These are phyloP conservation scores for Nothomitra cinnamomea DNA, from an alignment of 2,329 filamentous ascomycete species.

Conservation along the genomic window DNA sequence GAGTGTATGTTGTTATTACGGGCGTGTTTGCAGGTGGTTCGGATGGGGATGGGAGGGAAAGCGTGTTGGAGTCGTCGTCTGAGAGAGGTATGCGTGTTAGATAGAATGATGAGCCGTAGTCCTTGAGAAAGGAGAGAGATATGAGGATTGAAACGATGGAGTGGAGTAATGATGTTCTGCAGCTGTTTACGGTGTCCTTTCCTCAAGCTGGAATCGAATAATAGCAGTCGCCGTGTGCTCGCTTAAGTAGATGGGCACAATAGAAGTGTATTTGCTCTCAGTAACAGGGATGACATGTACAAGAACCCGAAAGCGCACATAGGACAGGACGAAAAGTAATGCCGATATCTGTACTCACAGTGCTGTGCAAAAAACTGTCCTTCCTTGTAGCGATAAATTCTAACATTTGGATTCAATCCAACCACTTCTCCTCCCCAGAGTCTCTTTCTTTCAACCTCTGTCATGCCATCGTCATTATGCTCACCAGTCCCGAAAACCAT, in stretches of 20 bases:
- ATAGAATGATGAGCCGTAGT: background rate
- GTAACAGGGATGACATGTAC: background rate
- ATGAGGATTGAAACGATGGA: background rate
- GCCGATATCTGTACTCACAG: constrained; percentile 40
- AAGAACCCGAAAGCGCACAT: background rate
- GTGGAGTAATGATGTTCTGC: too few species aligned
- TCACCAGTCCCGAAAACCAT: constrained; percentile 26
- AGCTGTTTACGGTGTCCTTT: too few species aligned
- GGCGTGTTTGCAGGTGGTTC: constrained; percentile 18
- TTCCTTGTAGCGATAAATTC: constrained; percentile 71
- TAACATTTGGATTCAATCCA: constrained; percentile 77
- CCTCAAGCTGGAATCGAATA: too few species aligned
- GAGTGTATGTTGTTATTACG: constrained; percentile 74
- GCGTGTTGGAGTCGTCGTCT: constrained; percentile 77
- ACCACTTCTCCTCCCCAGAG: constrained; percentile 66
- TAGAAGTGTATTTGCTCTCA: too few species aligned
- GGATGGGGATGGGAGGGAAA: constrained; percentile 35
- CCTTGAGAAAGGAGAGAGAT: background rate
- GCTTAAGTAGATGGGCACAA: too few species aligned
- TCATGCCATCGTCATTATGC: constrained; percentile 14
- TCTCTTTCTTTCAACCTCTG: constrained; percentile 18
- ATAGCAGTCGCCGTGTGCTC: too few species aligned
- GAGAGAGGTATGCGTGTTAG: constrained; percentile 1
- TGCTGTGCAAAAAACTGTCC: constrained; percentile 89
- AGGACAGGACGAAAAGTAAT: background rate